These are phyloP conservation scores for Lentinula boryana DNA, from an alignment of 768 basidiomycete species.

Conservation along the genomic window DNA sequence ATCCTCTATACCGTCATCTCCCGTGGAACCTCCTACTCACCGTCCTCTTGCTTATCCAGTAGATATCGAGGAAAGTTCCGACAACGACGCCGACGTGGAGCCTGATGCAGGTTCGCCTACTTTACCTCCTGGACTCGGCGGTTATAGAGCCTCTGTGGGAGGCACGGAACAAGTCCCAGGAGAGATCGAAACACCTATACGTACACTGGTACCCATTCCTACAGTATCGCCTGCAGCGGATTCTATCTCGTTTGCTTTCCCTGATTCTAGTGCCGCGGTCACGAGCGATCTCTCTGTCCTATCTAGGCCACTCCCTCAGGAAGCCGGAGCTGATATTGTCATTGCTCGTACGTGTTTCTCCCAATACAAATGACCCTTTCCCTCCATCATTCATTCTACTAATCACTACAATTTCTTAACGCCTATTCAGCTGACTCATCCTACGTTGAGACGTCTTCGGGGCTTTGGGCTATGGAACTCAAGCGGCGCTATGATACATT, in stretches of 20 bases:
- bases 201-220: background rate
- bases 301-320: slow-evolving; percentile 35
- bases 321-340: slow-evolving; percentile 46
- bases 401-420: background rate
- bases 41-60: background rate
- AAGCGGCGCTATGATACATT: slow-evolving; percentile 71
- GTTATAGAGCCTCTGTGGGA: no score
- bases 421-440: slow-evolving; percentile 52
- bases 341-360: slow-evolving; percentile 43
- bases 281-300: background rate
- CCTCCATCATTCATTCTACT: slow-evolving; percentile 11
- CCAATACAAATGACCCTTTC: background rate
- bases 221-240: background rate
- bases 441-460: slow-evolving; percentile 78
- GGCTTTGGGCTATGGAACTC: slow-evolving; percentile 66
- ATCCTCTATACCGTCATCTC: background rate
- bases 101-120: background rate
- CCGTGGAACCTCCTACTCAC: background rate
- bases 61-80: background rate
- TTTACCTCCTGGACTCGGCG: background rate
- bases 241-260: slow-evolving; percentile 1
- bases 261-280: background rate
- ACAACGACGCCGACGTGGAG: background rate
- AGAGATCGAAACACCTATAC: background rate
- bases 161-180: background rate